phyloP scores from a whole-genome alignment of 202 grass and related monocot species.

The Zoysia matrella region DNA sequence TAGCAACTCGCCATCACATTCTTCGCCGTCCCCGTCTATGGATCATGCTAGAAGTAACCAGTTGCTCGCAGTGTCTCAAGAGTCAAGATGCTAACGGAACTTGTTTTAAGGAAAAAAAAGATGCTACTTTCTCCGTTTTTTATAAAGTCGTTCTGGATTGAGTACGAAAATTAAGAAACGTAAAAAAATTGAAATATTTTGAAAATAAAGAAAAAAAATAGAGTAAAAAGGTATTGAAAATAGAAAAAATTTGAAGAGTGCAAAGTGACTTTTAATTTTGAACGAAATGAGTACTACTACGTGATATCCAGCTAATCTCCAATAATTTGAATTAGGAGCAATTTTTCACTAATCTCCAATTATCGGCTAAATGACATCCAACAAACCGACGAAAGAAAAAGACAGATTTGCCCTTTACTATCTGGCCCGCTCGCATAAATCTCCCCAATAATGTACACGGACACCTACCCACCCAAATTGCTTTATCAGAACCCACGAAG shows the following conservation, averaged over 20 bases:
- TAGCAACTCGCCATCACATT: conserved; percentile 14
- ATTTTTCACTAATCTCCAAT: not conserved
- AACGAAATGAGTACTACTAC: no score
- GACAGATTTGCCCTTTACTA: not conserved
- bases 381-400: not conserved
- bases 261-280: no score
- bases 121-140: no score
- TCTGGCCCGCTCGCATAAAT: not conserved
- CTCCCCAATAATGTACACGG: not conserved
- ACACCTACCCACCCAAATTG: not conserved
- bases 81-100: no score
- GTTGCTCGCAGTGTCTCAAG: not conserved
- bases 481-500: not conserved
- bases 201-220: no score
- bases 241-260: no score
- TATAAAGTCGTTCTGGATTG: no score
- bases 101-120: no score
- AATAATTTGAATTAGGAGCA: not conserved
- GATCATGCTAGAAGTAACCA: not conserved
- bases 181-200: no score
- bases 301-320: no score
- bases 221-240: no score
- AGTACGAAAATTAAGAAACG: no score
- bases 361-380: not conserved
- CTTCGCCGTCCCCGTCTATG: not conserved